Percentiles rank a stretch among this genome's conserved stretches.
Conservation (phyloP, 495 filamentous ascomycete genomes). For the Penicillium verhagenii region DNA sequence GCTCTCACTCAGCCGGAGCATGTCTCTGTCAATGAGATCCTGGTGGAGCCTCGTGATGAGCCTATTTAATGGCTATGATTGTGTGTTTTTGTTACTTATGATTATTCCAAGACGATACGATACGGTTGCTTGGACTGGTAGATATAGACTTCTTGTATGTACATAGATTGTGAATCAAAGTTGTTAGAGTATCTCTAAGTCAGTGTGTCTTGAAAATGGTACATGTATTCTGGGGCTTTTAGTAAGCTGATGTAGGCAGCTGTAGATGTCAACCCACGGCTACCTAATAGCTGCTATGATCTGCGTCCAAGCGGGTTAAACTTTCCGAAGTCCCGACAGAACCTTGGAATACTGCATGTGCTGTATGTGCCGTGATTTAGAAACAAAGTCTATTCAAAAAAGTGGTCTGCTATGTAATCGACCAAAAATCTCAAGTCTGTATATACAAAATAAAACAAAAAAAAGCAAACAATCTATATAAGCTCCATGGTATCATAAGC, state of each 20-base stretch:
- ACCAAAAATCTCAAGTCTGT: not conserved
- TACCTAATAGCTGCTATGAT: too few species aligned
- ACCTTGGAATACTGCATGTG: too few species aligned
- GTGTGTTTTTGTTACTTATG: not conserved
- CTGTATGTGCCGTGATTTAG: too few species aligned
- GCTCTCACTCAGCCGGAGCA: slow-evolving; percentile 62
- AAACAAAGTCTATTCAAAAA: not conserved
- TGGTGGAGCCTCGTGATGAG: slow-evolving; percentile 71
- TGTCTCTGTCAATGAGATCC: slow-evolving; percentile 67
- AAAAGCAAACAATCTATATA: not conserved
- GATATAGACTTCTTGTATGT: not conserved
- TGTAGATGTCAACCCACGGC: too few species aligned
- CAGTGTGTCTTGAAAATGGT: too few species aligned
- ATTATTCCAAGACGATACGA: too few species aligned
- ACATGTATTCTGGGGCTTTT: too few species aligned
- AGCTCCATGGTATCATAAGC: slow-evolving; percentile 3
- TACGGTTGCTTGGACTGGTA: not conserved
- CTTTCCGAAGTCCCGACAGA: too few species aligned
- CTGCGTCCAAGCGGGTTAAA: too few species aligned
- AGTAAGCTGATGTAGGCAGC: too few species aligned
- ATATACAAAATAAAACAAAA: not conserved
- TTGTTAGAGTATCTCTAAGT: not conserved
- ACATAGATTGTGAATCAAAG: not conserved
- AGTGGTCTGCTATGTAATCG: not conserved
- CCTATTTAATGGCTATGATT: slow-evolving; percentile 48